A percentile compares a stretch with the other conserved stretches of the same genome.
Conservation (phyloP, 768 basidiomycete species). For the Amanita pseudoporphyria region DNA sequence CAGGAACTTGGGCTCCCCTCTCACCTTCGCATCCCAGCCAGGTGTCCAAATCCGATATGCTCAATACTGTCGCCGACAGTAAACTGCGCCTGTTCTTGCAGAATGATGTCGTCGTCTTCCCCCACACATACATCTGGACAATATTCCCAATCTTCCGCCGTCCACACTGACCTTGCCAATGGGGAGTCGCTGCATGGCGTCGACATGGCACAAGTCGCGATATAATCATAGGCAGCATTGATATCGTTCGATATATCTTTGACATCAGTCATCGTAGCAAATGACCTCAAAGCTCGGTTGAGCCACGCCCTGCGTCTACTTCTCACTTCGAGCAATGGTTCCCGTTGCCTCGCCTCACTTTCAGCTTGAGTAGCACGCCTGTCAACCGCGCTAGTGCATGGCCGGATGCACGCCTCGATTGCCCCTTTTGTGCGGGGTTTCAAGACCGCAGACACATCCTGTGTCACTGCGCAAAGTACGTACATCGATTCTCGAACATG, state of each 20-base stretch:
- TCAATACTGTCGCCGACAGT: not conserved
- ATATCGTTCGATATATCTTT: not conserved
- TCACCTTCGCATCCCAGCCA: not conserved
- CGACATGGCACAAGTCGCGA: conserved; percentile 33
- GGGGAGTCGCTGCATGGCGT: conserved; percentile 42
- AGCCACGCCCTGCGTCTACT: conserved; percentile 62
- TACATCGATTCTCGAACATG: too few relatives aligned
- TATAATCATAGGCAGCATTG: conserved; percentile 5
- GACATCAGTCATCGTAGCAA: not conserved
- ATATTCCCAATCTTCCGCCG: conserved; percentile 26
- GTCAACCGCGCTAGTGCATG: too few relatives aligned
- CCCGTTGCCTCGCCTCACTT: conserved; percentile 29
- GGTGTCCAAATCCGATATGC: conserved; percentile 6
- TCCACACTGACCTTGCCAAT: conserved; percentile 31
- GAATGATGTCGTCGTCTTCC: conserved; percentile 1
- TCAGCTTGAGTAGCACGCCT: conserved; percentile 30
- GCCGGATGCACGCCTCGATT: too few relatives aligned
- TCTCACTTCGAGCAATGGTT: conserved; percentile 43
- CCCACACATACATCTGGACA: not conserved
- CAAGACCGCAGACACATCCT: too few relatives aligned
- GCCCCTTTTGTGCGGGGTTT: too few relatives aligned
- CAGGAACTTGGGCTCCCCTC: conserved; percentile 22
- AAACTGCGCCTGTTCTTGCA: not conserved
- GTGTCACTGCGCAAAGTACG: too few relatives aligned
- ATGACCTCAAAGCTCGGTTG: conserved; percentile 30